Percentiles rank a stretch among this genome's conserved stretches.
phyloP scores from a whole-genome alignment of 1,284 basidiomycete species.

The Boletellus sp. region DNA sequence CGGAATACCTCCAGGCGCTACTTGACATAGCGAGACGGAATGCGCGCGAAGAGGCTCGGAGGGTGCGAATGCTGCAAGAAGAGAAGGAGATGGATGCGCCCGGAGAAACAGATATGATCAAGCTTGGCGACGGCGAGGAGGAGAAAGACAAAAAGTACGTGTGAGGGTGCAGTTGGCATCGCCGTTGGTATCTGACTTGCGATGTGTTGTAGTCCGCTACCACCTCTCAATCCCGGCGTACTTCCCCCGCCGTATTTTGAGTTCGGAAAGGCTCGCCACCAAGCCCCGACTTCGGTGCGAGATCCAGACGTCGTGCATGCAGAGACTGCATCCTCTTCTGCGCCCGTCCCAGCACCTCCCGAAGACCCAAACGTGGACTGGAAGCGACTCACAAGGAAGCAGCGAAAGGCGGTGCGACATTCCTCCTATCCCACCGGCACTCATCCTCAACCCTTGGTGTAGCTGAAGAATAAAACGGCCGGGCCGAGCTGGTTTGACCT shows the following conservation, averaged over 20 bases:
- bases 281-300: constrained; percentile 45
- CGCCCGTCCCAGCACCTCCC: constrained; percentile 50
- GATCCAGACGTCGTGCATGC: constrained; percentile 60
- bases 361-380: constrained; percentile 57
- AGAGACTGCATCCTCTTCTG: constrained; percentile 45
- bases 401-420: constrained; percentile 59
- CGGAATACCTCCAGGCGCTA: constrained; percentile 62
- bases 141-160: constrained; percentile 38
- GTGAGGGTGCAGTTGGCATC: neutral
- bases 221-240: constrained; percentile 58
- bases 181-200: constrained; percentile 10
- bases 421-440: neutral
- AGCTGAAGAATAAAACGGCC: constrained; percentile 74
- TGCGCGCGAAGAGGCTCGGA: constrained; percentile 35
- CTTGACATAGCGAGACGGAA: constrained; percentile 58
- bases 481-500: constrained; percentile 90
- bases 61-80: constrained; percentile 23
- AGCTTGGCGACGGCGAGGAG: constrained; percentile 37
- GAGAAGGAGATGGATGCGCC: constrained; percentile 17
- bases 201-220: constrained; percentile 49
- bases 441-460: neutral
- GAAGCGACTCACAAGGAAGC: constrained; percentile 61
- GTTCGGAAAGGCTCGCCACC: constrained; percentile 41
- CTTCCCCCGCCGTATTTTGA: constrained; percentile 63
- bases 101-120: constrained; percentile 47